phyloP scores from a whole-genome alignment of 257 asterid genomes.

The Fraxinus quadrangulata region DNA sequence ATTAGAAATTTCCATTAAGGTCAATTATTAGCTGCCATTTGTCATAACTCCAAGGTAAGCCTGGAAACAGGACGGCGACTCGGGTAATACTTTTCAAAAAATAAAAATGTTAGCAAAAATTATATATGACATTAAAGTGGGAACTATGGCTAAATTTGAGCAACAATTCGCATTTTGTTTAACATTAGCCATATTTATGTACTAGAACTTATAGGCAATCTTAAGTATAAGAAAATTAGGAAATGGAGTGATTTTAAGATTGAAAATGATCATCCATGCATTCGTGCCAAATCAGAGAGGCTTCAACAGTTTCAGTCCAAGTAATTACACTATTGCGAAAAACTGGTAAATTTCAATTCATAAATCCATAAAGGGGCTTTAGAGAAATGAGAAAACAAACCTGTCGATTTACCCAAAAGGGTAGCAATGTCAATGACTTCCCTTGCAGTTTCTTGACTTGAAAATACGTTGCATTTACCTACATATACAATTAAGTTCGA shows the following conservation, averaged over 20 bases:
- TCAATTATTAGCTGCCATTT: not conserved
- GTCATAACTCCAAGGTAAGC: not conserved
- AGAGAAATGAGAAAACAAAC: slow-evolving; percentile 39
- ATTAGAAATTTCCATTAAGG: not conserved
- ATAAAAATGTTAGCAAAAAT: not conserved
- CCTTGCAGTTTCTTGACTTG: slow-evolving; percentile 49
- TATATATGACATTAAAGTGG: not conserved
- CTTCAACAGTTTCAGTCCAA: not conserved
- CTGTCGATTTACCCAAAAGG: slow-evolving; percentile 52
- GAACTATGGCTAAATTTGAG: not conserved
- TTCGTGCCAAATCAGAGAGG: not conserved
- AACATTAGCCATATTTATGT: not conserved
- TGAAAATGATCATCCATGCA: not conserved
- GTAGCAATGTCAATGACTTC: slow-evolving; percentile 59
- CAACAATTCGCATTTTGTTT: not conserved
- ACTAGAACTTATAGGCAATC: not conserved
- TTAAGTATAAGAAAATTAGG: not conserved
- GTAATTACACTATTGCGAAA: not conserved
- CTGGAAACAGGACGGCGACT: not conserved
- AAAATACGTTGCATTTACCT: slow-evolving; percentile 60
- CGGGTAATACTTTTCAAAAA: not conserved
- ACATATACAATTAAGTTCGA: slow-evolving; percentile 14
- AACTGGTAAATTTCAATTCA: not conserved
- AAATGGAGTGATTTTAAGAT: not conserved
- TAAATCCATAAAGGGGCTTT: slow-evolving; percentile 12